Percentiles rank a stretch among this genome's conserved stretches.
These are phyloP conservation scores for Pseudogymnoascus destructans DNA, from an alignment of 2,329 filamentous ascomycete species.

Conservation along the genomic window DNA sequence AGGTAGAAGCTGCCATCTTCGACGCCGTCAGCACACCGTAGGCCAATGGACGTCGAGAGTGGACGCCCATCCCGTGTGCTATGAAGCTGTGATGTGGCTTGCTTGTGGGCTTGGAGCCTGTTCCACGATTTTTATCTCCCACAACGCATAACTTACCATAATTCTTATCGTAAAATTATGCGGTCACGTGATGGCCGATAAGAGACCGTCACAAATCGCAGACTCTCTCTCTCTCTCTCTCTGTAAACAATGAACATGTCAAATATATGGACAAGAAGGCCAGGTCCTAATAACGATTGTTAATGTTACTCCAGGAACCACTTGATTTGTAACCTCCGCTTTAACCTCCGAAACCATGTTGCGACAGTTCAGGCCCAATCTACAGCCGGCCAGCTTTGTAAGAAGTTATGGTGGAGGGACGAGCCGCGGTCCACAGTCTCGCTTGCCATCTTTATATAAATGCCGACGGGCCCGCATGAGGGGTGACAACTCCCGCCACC, in stretches of 20 bases:
- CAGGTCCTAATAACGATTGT: neutral
- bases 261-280: neutral
- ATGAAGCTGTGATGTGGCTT: neutral
- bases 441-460: neutral
- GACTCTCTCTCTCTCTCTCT: too few relatives aligned
- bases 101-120: neutral
- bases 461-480: conserved; percentile 1
- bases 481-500: neutral
- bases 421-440: conserved; percentile 2
- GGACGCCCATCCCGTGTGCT: neutral
- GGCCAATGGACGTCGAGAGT: neutral
- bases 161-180: neutral
- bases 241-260: neutral
- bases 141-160: neutral
- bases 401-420: neutral
- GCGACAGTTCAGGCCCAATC: neutral
- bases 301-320: neutral
- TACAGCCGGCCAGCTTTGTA: neutral
- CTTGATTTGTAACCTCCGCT: neutral
- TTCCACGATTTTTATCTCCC: neutral
- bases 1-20: neutral
- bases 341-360: neutral
- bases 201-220: neutral
- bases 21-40: neutral
- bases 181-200: neutral